Percentiles rank a stretch among this genome's conserved stretches.
These are phyloP conservation scores for Taphrina flavorubra DNA, from an alignment of 1,139 yeast genomes.

Conservation along the genomic window DNA sequence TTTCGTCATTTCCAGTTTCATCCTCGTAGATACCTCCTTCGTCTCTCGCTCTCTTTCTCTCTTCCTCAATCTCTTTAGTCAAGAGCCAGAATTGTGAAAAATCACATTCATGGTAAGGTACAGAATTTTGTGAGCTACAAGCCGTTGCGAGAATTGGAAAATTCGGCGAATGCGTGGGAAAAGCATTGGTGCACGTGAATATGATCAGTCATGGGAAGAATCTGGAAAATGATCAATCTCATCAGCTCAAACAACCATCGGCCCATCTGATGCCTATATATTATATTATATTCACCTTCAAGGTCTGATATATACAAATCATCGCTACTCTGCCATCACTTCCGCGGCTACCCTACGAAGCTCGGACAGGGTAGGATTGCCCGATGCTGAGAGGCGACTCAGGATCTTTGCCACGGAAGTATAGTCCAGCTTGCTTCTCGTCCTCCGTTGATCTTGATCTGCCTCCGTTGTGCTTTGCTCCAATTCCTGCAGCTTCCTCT, in stretches of 20 bases:
- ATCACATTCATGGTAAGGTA: not conserved
- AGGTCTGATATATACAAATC: not conserved
- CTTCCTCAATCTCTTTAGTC: not conserved
- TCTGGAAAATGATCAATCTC: not conserved
- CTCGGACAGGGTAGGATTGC: conserved; percentile 3
- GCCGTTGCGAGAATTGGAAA: not conserved
- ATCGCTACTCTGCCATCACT: conserved; percentile 3
- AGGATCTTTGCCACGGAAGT: conserved; percentile 8
- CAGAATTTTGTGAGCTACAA: not conserved
- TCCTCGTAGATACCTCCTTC: not conserved
- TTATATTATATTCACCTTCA: too few species aligned
- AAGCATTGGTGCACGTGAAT: conserved; percentile 5
- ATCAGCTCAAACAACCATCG: not conserved
- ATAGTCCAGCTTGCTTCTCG: conserved; percentile 17
- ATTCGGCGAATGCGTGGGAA: conserved; percentile 4
- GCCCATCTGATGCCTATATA: too few species aligned
- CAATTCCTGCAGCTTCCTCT: conserved; percentile 85
- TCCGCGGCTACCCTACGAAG: conserved; percentile 12
- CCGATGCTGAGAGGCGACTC: not conserved
- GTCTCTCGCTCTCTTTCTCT: conserved; percentile 1
- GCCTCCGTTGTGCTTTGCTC: conserved; percentile 54
- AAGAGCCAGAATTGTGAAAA: not conserved
- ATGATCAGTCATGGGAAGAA: conserved; percentile 4
- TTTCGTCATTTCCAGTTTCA: conserved; percentile 33
- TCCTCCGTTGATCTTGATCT: not conserved